These are phyloP conservation scores for Monosporascus cannonballus DNA, from an alignment of 2,329 filamentous ascomycete species.

Conservation along the genomic window DNA sequence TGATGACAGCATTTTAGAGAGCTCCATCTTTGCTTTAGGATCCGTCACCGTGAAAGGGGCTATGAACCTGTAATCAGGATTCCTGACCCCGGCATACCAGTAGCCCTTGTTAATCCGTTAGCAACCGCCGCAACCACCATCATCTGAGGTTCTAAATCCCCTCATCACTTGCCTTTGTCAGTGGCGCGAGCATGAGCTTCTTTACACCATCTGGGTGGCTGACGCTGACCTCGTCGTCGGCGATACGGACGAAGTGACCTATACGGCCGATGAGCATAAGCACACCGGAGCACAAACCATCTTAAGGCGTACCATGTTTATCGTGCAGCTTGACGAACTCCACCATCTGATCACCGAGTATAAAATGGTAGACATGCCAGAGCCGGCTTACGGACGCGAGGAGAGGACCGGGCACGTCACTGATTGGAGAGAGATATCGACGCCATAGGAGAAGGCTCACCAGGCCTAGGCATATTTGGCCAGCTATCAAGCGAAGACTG, in stretches of 20 bases:
- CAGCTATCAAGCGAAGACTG: neutral
- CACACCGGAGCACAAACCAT: neutral
- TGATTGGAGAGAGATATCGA: slow-evolving; percentile 31
- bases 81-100: slow-evolving; percentile 29
- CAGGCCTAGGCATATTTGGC: neutral
- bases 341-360: slow-evolving; percentile 31
- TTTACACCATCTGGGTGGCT: slow-evolving; percentile 34
- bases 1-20: slow-evolving; percentile 25
- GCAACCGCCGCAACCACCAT: neutral
- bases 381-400: slow-evolving; percentile 31
- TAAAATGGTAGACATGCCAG: slow-evolving; percentile 32
- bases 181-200: slow-evolving; percentile 26
- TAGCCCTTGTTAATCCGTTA: slow-evolving; percentile 9
- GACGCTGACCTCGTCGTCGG: slow-evolving; percentile 37
- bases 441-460: neutral
- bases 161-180: slow-evolving; percentile 23
- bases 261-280: neutral
- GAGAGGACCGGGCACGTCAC: slow-evolving; percentile 35
- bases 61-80: slow-evolving; percentile 34
- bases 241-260: slow-evolving; percentile 37
- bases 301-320: slow-evolving; percentile 27
- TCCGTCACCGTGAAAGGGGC: slow-evolving; percentile 33
- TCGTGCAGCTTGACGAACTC: slow-evolving; percentile 30
- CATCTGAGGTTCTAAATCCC: neutral
- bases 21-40: slow-evolving; percentile 27